phyloP scores from a whole-genome alignment of 2,329 filamentous ascomycete species.

The Fusarium torulosum region DNA sequence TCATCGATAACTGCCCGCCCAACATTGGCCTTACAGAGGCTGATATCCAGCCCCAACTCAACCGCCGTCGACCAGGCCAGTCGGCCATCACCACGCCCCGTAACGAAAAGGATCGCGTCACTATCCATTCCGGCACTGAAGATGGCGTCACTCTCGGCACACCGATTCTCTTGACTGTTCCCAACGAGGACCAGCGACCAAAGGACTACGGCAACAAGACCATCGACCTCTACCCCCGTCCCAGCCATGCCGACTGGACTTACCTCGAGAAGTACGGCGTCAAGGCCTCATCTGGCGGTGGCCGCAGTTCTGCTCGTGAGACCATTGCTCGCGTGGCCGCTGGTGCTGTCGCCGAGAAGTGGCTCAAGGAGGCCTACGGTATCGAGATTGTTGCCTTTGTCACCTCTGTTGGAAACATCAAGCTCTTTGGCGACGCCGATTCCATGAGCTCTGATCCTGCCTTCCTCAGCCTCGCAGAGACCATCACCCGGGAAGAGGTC shows the following conservation, averaged over 20 bases:
- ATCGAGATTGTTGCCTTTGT: constrained; percentile 94
- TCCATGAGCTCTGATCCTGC: constrained; percentile 79
- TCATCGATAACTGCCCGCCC: constrained; percentile 92
- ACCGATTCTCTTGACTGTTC: constrained; percentile 87
- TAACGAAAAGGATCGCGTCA: constrained; percentile 90
- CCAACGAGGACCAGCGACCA: constrained; percentile 93
- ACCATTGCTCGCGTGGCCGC: constrained; percentile 94
- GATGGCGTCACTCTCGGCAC: constrained; percentile 91
- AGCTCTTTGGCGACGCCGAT: constrained; percentile 50
- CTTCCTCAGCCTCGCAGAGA: constrained; percentile 80
- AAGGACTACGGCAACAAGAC: constrained; percentile 91
- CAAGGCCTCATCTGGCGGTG: constrained; percentile 90
- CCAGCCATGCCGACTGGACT: constrained; percentile 95
- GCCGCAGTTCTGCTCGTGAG: constrained; percentile 91
- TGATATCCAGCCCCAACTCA: constrained; percentile 96
- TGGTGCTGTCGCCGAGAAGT: constrained; percentile 94
- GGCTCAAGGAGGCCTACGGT: constrained; percentile 81
- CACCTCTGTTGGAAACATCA: constrained; percentile 78
- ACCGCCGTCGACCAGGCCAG: constrained; percentile 88
- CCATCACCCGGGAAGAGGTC: constrained; percentile 67
- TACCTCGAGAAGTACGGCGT: constrained; percentile 98
- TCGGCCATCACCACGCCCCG: constrained; percentile 90
- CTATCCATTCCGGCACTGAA: constrained; percentile 94
- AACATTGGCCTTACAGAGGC: constrained; percentile 86
- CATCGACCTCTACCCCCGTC: constrained; percentile 91